These are phyloP conservation scores for Peterozyma xylosa DNA, from an alignment of 805 yeast genomes.

Conservation along the genomic window DNA sequence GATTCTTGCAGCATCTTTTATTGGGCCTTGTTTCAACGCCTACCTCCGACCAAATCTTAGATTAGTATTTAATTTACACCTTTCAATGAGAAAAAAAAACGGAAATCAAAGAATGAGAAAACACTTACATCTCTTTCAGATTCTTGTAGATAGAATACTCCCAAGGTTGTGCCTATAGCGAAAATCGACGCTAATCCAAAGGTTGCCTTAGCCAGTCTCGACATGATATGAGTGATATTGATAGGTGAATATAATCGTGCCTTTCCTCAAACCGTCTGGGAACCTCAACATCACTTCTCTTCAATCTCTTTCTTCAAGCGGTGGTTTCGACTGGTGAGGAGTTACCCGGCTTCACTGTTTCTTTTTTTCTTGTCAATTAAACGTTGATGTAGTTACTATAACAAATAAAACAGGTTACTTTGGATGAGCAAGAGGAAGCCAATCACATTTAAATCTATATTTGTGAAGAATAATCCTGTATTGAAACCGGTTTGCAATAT, in stretches of 20 bases:
- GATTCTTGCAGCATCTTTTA: constrained; percentile 69
- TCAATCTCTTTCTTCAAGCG: too few relatives aligned
- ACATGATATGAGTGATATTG: constrained; percentile 36
- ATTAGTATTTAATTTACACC: not conserved
- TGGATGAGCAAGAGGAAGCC: too few relatives aligned
- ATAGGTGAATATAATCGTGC: too few relatives aligned
- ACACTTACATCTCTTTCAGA: constrained; percentile 52
- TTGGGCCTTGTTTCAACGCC: constrained; percentile 76
- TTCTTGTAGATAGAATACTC: constrained; percentile 65
- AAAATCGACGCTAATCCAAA: constrained; percentile 49
- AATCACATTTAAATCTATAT: too few relatives aligned
- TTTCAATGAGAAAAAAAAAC: not conserved
- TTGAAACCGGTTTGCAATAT: too few relatives aligned
- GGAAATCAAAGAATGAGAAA: not conserved
- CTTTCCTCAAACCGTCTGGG: too few relatives aligned
- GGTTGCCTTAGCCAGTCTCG: constrained; percentile 73
- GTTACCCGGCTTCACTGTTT: constrained; percentile 2
- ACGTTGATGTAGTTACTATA: too few relatives aligned
- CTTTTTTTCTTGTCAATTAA: not conserved
- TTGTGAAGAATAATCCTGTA: too few relatives aligned
- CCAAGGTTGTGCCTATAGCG: constrained; percentile 53
- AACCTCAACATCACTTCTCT: too few relatives aligned
- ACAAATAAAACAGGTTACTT: too few relatives aligned
- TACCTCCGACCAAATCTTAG: constrained; percentile 7
- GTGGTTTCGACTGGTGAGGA: not conserved